Evolutionary conservation across 148 eudicot species (phyloP), one percentile per base, ranked within the genome.

Genomic region (Nepenthes gracilis): DNA sequence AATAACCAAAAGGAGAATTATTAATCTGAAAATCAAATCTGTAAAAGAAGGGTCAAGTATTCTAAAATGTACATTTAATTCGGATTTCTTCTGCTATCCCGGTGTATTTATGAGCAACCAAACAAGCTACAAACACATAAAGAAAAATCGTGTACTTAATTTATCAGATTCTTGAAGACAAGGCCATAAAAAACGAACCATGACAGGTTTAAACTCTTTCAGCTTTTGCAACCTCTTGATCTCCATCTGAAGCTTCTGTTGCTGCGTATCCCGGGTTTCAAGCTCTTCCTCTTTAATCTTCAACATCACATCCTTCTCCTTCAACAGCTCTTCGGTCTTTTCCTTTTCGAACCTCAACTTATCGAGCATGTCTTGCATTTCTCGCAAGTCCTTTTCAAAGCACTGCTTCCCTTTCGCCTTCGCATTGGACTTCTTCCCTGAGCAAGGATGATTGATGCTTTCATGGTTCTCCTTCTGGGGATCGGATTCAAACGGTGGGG

Each of bases 141-240:
- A 23, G 23, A 23, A 0, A 23, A 0, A 23, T 0, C 23, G 23
- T 23, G 23, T 0, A 23, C 23, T 23, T 23, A 23, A 23, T 23
- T 23, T 23, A 23, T 23, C 23, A 23, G 23, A 23, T 23, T 23
- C 23, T 23, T 23, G 23, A 23, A 23, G n/a, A 14, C 1, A 45
- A 38, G 50, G 6, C 1, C 1, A 64, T 47, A 38, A 35, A 45
- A 51, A 65, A 63, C 76, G 45, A 35, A 91, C 97, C 92, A 91
- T 65, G 53, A 70, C 74, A 54, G 96, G 97, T 47, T 88, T 92
- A 60, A 92, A 92, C 65, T 92, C 97, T 76, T 92, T 92, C 70
- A 83, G 52, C 64, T 92, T 92, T 78, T 88, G 90, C 88, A 92
- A 71, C 67, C 85, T 92, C 70, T 80, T 92, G 62, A 90, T 70